phyloP scores from a whole-genome alignment of 345 rosid species.

The Luvunga scandens region DNA sequence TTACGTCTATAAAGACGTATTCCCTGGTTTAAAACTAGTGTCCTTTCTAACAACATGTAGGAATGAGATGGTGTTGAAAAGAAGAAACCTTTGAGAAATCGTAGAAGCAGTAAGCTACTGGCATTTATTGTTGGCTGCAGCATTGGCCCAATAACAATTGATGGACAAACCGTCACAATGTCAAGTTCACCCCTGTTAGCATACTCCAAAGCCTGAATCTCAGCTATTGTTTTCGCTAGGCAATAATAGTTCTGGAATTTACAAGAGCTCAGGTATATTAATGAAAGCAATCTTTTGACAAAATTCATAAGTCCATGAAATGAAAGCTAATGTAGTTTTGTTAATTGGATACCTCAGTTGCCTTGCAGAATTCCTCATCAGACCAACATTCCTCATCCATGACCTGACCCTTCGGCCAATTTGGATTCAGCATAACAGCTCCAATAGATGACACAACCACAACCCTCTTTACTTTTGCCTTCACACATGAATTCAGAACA shows the following conservation, averaged over 20 bases:
- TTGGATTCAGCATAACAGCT: constrained; percentile 35
- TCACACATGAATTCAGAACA: constrained; percentile 43
- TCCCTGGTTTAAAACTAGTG: not conserved
- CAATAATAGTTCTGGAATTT: constrained; percentile 27
- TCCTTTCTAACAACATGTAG: constrained; percentile 23
- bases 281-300: not conserved
- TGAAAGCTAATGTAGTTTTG: not conserved
- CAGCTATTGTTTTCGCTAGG: constrained; percentile 46
- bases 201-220: constrained; percentile 46
- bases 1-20: not conserved
- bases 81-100: constrained; percentile 40
- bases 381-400: constrained; percentile 46
- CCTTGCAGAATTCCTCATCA: constrained; percentile 29
- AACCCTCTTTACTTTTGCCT: constrained; percentile 45
- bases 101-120: constrained; percentile 39
- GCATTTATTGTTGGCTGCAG: constrained; percentile 51
- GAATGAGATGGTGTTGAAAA: not conserved
- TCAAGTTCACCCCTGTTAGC: constrained; percentile 33
- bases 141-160: constrained; percentile 49
- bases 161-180: constrained; percentile 49
- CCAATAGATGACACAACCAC: constrained; percentile 46
- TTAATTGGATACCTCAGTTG: constrained; percentile 31
- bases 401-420: constrained; percentile 36
- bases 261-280: not conserved
- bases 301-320: not conserved